Conservation (phyloP, 179 eudicot genomes). For the Nepenthes alata region DNA sequence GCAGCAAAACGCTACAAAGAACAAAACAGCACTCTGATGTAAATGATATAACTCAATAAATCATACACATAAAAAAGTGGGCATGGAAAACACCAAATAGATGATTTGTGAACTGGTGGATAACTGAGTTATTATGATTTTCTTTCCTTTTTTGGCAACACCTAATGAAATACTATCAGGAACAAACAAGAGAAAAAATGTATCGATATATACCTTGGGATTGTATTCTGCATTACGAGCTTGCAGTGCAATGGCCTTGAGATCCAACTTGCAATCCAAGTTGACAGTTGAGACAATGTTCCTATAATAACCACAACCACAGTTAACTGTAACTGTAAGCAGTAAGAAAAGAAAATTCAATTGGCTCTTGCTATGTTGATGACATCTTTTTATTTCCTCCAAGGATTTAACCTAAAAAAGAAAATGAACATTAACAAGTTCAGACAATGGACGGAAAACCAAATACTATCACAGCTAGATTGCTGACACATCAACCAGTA, state of each 20-base stretch:
- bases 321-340: no score
- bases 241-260: conserved; percentile 68
- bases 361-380: no score
- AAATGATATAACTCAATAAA: background rate
- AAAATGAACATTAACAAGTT: no score
- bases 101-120: background rate
- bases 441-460: no score
- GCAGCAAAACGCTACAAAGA: conserved; percentile 81
- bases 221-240: conserved; percentile 89
- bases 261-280: conserved; percentile 74
- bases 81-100: background rate
- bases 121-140: background rate
- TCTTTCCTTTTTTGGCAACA: no score
- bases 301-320: conserved; percentile 11
- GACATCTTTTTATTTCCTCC: no score
- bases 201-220: conserved; percentile 41
- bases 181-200: no score
- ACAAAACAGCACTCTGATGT: background rate
- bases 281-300: conserved; percentile 79
- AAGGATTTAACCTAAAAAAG: no score
- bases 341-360: no score
- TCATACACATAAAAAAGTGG: background rate
- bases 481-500: no score
- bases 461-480: no score
- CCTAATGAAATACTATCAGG: no score